Base-by-base conservation (phyloP, 2,329 filamentous ascomycete species). In the Aspergillus tamarii region DNA sequence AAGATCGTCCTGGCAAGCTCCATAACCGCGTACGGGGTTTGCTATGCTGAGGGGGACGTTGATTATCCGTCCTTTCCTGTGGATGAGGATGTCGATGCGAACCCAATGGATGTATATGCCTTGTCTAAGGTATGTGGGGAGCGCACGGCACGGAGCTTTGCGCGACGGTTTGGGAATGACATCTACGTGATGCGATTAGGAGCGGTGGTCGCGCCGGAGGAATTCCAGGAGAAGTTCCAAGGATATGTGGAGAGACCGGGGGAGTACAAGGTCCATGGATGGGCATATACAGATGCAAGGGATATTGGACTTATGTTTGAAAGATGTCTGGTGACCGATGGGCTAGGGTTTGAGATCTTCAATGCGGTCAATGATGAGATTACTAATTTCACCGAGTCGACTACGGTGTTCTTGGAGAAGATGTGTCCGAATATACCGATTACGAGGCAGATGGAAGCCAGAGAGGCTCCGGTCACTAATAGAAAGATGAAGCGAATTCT, bases 361-460 rank as follows among this genome's bases (percentile, higher is more conserved):
- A 89, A 89, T 70, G 87, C 86, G 1, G 87, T 86, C 0, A 89
- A 89, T 69, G 83, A 87, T 69, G 85, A 81, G 3, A 88, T 88
- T 56, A 89, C 87, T 0, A 84, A 72, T 57, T 66, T 84, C 4
- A 81, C 78, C 10, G 73, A 79, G 26, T 82, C 84, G 0, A 87
- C 85, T 0, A 77, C 76, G 50, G 79, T 85, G 62, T 86, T 88
- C 63, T 69, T 89, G 60, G 77, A 81, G 69, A 78, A 83, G 69
- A 75, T 75, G 11, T 83, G 80, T 60, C 85, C 86, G 0, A 76
- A 81, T 23, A 83, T 82, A 16, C 78, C 80, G 1, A 78, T 89
- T 50, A 86, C 82, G 30, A 76, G 85, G 57, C 81, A 87, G 63
- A 83, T 89, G 83, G 86, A 76, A 0, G 82, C 84, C 62, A 85